phyloP scores from a whole-genome alignment of 306 rosid genomes.

The Gleditsia sinensis region DNA sequence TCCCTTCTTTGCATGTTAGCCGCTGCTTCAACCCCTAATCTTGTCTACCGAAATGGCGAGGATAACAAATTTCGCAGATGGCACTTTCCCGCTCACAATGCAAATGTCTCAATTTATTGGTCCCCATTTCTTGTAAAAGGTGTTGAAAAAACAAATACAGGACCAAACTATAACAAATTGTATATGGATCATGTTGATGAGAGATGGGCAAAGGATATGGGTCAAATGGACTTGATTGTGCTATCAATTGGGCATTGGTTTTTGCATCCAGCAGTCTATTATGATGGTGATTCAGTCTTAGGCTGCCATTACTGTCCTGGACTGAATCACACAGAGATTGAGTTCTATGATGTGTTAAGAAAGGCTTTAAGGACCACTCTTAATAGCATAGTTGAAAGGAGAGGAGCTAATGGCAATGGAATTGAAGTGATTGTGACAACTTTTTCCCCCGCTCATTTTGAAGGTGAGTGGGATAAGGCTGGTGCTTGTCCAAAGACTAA shows the following conservation, averaged over 20 bases:
- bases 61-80: constrained; percentile 75
- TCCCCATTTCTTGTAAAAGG: constrained; percentile 91
- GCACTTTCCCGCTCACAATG: constrained; percentile 67
- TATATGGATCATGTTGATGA: constrained; percentile 73
- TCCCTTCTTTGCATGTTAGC: constrained; percentile 88
- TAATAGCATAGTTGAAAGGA: constrained; percentile 52
- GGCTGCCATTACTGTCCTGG: constrained; percentile 94
- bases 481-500: constrained; percentile 79
- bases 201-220: constrained; percentile 74
- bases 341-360: constrained; percentile 75
- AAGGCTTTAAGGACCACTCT: constrained; percentile 71
- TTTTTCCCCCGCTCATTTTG: constrained; percentile 91
- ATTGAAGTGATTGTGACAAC: constrained; percentile 65
- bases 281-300: constrained; percentile 55
- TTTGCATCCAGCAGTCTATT: constrained; percentile 84
- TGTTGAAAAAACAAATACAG: constrained; percentile 58
- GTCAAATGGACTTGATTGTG: constrained; percentile 53
- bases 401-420: constrained; percentile 32
- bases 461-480: constrained; percentile 87
- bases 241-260: constrained; percentile 93
- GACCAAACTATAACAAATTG: constrained; percentile 57
- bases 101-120: constrained; percentile 71
- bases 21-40: constrained; percentile 59
- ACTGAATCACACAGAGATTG: constrained; percentile 78
- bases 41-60: constrained; percentile 53